Evolutionary conservation across 345 rosid genomes (phyloP).

Genomic region (Abelmoschus esculentus): DNA sequence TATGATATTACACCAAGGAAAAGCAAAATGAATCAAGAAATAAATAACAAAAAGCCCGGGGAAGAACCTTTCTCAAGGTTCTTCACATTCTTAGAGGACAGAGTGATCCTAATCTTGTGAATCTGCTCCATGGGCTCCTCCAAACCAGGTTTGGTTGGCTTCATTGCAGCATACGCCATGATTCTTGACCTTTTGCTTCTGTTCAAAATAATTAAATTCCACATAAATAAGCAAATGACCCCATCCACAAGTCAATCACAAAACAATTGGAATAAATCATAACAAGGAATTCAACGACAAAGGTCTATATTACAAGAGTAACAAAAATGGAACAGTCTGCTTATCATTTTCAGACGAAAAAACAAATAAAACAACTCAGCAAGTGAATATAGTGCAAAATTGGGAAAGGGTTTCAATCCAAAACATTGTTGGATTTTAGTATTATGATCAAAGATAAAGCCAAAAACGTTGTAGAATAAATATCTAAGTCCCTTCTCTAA

Average conservation of each 20-base stretch:
- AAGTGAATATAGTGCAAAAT: not conserved
- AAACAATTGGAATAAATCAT: not conserved
- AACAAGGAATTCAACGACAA: not conserved
- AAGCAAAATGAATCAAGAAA: not conserved
- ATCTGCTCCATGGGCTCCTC: conserved; percentile 58
- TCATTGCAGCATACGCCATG: conserved; percentile 44
- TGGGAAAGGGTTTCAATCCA: not conserved
- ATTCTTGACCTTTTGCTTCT: not conserved
- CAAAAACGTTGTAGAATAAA: not conserved
- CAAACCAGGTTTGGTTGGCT: conserved; percentile 47
- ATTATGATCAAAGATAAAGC: no score
- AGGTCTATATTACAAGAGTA: not conserved
- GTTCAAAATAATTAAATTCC: not conserved
- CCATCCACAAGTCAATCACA: not conserved
- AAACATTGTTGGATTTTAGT: not conserved
- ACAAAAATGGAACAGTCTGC: not conserved
- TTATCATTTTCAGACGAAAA: no score
- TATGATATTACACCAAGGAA: not conserved
- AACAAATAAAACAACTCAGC: not conserved
- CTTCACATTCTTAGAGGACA: conserved; percentile 69
- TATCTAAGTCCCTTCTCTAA: not conserved
- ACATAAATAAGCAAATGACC: not conserved
- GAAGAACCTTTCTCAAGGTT: conserved; percentile 55
- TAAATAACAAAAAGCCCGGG: not conserved
- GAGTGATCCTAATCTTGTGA: conserved; percentile 73